phyloP scores from a whole-genome alignment of 495 filamentous ascomycete species.

The Immersiella caudata region DNA sequence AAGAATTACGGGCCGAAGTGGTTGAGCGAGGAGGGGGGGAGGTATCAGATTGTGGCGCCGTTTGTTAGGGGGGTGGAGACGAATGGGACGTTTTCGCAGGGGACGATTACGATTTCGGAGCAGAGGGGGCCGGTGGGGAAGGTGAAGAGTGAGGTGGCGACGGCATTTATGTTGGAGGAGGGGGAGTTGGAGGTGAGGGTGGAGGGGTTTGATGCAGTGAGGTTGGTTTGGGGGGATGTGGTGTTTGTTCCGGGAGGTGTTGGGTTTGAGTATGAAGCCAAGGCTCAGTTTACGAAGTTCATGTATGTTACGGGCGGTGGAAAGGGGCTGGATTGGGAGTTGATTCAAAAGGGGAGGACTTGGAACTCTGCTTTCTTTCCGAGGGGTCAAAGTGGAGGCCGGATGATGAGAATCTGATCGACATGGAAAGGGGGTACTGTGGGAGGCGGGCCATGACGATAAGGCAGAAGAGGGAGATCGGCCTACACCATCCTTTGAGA shows the following conservation, averaged over 20 bases:
- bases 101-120: slow-evolving; percentile 40
- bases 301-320: slow-evolving; percentile 43
- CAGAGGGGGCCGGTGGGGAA: background rate
- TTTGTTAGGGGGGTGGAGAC: slow-evolving; percentile 42
- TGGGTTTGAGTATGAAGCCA: slow-evolving; percentile 39
- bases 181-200: slow-evolving; percentile 41
- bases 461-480: background rate
- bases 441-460: too few species aligned
- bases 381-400: background rate
- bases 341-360: slow-evolving; percentile 4
- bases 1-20: slow-evolving; percentile 49
- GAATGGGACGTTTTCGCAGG: slow-evolving; percentile 41
- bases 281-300: slow-evolving; percentile 44
- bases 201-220: slow-evolving; percentile 33
- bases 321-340: slow-evolving; percentile 36
- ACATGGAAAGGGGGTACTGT: too few species aligned
- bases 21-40: slow-evolving; percentile 35
- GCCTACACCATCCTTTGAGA: too few species aligned
- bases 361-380: slow-evolving; percentile 16
- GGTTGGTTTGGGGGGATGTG: slow-evolving; percentile 42
- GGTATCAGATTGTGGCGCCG: slow-evolving; percentile 50
- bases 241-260: slow-evolving; percentile 41
- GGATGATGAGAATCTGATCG: slow-evolving; percentile 5
- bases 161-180: slow-evolving; percentile 49
- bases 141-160: slow-evolving; percentile 28